These are phyloP conservation scores for Phlebopus sp. DNA, from an alignment of 1,284 basidiomycete genomes.

Conservation along the genomic window DNA sequence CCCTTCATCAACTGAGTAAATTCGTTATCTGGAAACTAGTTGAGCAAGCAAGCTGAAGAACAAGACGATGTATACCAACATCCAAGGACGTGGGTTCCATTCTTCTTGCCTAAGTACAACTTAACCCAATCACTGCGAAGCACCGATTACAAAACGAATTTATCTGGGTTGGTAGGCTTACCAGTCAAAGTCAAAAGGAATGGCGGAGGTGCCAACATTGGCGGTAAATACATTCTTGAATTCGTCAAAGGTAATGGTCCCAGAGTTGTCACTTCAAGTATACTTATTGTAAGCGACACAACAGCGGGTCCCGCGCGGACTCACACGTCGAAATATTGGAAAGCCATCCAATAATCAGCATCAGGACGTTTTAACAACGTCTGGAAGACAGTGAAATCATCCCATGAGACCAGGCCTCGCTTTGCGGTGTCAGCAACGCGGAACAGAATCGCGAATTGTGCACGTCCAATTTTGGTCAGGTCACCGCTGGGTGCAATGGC, in stretches of 20 bases:
- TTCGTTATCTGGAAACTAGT: conserved; percentile 67
- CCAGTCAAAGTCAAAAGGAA: conserved; percentile 95
- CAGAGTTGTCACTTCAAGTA: conserved; percentile 71
- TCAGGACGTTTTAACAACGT: conserved; percentile 87
- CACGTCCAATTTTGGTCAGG: conserved; percentile 78
- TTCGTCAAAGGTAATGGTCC: conserved; percentile 87
- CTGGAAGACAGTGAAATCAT: conserved; percentile 93
- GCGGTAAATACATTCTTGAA: conserved; percentile 88
- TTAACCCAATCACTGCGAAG: conserved; percentile 83
- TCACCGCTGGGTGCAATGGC: conserved; percentile 87
- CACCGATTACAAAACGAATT: conserved; percentile 10
- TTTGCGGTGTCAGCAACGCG: conserved; percentile 82
- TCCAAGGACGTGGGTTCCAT: conserved; percentile 86
- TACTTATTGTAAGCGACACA: conserved; percentile 2
- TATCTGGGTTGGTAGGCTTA: conserved; percentile 32
- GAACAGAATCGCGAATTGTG: conserved; percentile 88
- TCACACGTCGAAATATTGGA: conserved; percentile 93
- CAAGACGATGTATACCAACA: conserved; percentile 53
- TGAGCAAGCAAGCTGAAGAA: conserved; percentile 1
- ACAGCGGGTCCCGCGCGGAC: conserved; percentile 31
- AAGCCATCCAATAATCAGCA: conserved; percentile 95
- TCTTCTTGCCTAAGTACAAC: conserved; percentile 88
- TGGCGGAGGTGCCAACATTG: conserved; percentile 76
- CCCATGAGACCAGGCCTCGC: conserved; percentile 84
- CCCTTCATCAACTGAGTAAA: conserved; percentile 98